Evolutionary conservation across 495 filamentous ascomycete genomes (phyloP).

Genomic region (Tuber calosporum): DNA sequence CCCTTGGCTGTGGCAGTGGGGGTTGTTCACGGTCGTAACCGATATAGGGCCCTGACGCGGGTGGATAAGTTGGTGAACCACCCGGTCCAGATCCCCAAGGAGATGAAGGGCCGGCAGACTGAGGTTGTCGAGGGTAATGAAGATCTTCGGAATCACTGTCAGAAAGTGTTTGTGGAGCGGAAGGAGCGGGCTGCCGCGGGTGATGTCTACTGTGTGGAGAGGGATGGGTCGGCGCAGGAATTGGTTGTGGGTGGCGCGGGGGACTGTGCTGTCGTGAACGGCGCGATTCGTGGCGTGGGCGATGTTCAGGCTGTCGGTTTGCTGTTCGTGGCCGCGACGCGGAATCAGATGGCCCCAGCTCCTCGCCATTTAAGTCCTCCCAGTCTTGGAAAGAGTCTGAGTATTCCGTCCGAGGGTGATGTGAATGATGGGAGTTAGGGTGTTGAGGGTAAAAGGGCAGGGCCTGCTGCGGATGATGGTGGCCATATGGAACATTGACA

Average conservation of each 20-base stretch:
- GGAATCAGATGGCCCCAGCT: conserved; percentile 76
- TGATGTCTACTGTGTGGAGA: conserved; percentile 26
- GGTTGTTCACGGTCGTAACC: conserved; percentile 16
- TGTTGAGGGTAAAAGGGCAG: conserved; percentile 1
- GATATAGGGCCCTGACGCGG: conserved; percentile 29
- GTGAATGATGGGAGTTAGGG: conserved; percentile 34
- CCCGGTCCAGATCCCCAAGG: conserved; percentile 29
- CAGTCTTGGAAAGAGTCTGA: conserved; percentile 39
- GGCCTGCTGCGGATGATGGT: conserved; percentile 28
- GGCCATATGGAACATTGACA: conserved; percentile 30
- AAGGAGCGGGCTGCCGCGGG: conserved; percentile 32
- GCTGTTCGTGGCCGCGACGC: conserved; percentile 58
- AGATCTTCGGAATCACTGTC: conserved; percentile 41
- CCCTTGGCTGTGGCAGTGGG: conserved; percentile 16
- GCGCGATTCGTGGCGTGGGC: conserved; percentile 21
- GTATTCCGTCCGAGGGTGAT: conserved; percentile 37
- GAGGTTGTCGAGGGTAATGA: conserved; percentile 30
- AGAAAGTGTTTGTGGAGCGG: conserved; percentile 34
- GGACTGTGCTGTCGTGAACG: conserved; percentile 26
- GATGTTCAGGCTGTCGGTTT: conserved; percentile 20
- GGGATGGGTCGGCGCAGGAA: conserved; percentile 18
- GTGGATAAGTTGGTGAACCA: conserved; percentile 24
- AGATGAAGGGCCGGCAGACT: conserved; percentile 21
- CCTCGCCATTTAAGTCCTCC: conserved; percentile 50
- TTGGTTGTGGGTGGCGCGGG: conserved; percentile 20